Percentiles rank a stretch among this genome's conserved stretches.
Conservation (phyloP, 768 basidiomycete species). For the Dendrothele bispora region DNA sequence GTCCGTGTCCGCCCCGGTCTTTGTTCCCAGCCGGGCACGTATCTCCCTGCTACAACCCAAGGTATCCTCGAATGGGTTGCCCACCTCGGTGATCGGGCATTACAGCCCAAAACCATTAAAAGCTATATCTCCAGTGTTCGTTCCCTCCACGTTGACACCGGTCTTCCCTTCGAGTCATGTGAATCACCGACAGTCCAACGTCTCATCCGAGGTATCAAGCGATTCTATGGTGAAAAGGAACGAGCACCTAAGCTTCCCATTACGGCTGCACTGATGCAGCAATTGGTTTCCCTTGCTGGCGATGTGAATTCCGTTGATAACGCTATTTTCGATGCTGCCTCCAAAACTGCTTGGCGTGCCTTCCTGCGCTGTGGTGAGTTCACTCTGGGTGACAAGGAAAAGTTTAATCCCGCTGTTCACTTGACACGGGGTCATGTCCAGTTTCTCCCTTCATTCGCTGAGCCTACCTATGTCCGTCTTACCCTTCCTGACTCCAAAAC, state of each 20-base stretch:
- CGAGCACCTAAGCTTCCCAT: constrained; percentile 16
- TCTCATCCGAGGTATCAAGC: constrained; percentile 32
- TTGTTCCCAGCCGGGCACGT: constrained; percentile 5
- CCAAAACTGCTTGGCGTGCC: constrained; percentile 13
- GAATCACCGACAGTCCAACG: constrained; percentile 25
- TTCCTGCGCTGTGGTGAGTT: constrained; percentile 16
- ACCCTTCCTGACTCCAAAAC: constrained; percentile 35
- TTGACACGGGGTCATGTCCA: constrained; percentile 11
- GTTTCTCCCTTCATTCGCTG: constrained; percentile 3
- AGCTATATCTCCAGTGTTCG: constrained; percentile 20
- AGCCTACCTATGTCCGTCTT: constrained; percentile 22
- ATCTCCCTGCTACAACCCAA: constrained; percentile 12
- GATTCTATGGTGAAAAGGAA: constrained; percentile 18
- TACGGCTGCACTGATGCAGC: background rate
- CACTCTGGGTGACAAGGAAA: constrained; percentile 8
- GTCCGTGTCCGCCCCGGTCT: constrained; percentile 9
- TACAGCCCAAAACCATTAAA: constrained; percentile 14
- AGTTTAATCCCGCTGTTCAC: constrained; percentile 11
- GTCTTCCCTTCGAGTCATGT: constrained; percentile 22
- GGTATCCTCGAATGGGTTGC: constrained; percentile 16
- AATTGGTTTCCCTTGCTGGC: background rate
- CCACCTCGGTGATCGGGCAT: constrained; percentile 8
- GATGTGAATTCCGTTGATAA: background rate
- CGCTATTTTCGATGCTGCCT: constrained; percentile 13
- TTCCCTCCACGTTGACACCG: constrained; percentile 30